A percentile compares a stretch with the other conserved stretches of the same genome.
Conservation (phyloP, 2,329 filamentous ascomycete genomes). For the Annulohypoxylon truncatum region DNA sequence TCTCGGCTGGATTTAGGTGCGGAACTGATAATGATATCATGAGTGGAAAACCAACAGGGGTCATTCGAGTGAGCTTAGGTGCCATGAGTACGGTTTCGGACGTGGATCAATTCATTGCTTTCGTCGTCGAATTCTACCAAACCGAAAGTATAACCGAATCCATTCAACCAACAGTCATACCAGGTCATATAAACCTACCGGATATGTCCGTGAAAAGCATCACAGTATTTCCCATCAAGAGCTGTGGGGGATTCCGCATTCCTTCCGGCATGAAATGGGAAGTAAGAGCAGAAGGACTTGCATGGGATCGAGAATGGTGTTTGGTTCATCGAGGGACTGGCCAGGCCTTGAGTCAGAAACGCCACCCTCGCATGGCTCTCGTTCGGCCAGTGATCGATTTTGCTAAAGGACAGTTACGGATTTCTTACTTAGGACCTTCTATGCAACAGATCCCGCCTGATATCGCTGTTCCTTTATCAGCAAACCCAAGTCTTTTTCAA, state of each 20-base stretch:
- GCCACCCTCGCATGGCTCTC: constrained; percentile 87
- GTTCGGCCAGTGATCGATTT: constrained; percentile 82
- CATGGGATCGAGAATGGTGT: constrained; percentile 98
- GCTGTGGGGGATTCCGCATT: constrained; percentile 83
- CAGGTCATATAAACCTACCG: constrained; percentile 5
- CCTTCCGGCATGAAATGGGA: constrained; percentile 76
- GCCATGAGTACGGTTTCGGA: constrained; percentile 88
- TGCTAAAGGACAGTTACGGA: constrained; percentile 69
- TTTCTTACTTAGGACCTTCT: constrained; percentile 61
- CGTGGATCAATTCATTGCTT: constrained; percentile 76
- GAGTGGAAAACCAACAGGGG: constrained; percentile 85
- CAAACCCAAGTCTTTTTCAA: constrained; percentile 70
- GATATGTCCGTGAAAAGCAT: constrained; percentile 70
- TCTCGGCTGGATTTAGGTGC: constrained; percentile 85
- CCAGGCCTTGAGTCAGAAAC: constrained; percentile 87
- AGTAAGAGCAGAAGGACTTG: constrained; percentile 82
- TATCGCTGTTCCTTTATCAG: constrained; percentile 72
- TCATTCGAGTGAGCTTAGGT: constrained; percentile 86
- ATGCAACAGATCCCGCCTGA: constrained; percentile 48
- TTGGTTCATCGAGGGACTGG: constrained; percentile 88
- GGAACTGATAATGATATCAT: constrained; percentile 85
- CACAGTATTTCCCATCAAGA: constrained; percentile 92
- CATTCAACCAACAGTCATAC: background rate
- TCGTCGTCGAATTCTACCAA: constrained; percentile 76
- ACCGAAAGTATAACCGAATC: constrained; percentile 28